Evolutionary conservation across 139 green algal genomes (phyloP), one percentile per base, ranked within the genome.

Genomic region (Penium margaritaceum): DNA sequence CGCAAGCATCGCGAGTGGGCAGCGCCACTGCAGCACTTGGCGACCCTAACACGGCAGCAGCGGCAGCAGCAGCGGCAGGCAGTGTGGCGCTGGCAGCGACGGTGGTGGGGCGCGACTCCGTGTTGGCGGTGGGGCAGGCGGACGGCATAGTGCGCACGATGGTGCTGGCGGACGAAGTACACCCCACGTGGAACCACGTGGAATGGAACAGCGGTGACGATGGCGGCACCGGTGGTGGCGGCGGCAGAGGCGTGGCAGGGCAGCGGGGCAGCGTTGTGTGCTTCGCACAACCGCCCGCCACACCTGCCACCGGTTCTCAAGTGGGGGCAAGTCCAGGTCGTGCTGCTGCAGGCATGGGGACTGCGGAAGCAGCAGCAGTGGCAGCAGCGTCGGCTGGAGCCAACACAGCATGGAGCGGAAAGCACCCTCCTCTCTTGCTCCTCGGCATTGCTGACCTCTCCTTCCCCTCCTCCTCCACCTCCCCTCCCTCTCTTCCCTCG

Each of bases 141-240:
- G 47, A 24, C 15, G 47, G 47, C 47, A 34, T 24, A 27, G 47
- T 60, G 47, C 47, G 47, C 0, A 24, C 30, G 47, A n/a, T 60
- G 47, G 47, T 60, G 12, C 29, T 60, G 47, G 47, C 47, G 47
- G 47, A 60, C 47, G 47, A 60, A 24, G 17, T 60, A 24, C 47
- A 60, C 21, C 47, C 47, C 47, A 60, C 30, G 47, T 60, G 47
- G 47, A 24, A 60, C 47, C n/a, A n/a, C n/a, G n/a, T n/a, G n/a
- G n/a, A n/a, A n/a, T n/a, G n/a, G n/a, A n/a, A n/a, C n/a, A n/a
- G n/a, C n/a, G n/a, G n/a, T n/a, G n/a, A n/a, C n/a, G n/a, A n/a
- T n/a, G n/a, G n/a, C n/a, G n/a, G n/a, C n/a, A n/a, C n/a, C n/a
- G n/a, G n/a, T n/a, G n/a, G n/a, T n/a, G n/a, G n/a, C n/a, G n/a